These are phyloP conservation scores for Diaporthe humulicola DNA, from an alignment of 2,329 filamentous ascomycete species.

Conservation along the genomic window DNA sequence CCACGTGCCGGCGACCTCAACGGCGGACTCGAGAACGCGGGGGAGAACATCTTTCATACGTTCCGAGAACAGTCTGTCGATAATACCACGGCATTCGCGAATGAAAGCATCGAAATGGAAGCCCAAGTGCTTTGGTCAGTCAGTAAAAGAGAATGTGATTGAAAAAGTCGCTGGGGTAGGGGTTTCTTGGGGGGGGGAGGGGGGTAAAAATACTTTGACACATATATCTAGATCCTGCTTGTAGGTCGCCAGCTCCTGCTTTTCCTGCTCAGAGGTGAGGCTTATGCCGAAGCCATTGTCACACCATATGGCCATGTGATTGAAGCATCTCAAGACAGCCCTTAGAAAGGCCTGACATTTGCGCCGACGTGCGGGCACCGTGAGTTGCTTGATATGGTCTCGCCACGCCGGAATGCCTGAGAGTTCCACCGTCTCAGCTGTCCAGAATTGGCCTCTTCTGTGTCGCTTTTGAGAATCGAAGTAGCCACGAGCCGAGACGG, in stretches of 20 bases:
- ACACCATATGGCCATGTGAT: neutral
- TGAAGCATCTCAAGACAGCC: neutral
- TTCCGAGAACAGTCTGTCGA: neutral
- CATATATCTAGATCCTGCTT: neutral
- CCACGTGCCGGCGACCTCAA: neutral
- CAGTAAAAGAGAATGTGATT: neutral
- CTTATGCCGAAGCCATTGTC: neutral
- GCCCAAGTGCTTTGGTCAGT: neutral
- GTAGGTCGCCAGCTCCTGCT: neutral
- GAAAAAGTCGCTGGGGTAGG: neutral
- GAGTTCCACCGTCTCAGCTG: neutral
- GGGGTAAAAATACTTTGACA: neutral
- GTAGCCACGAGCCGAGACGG: neutral
- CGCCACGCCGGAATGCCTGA: conserved; percentile 15
- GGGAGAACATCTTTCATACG: neutral
- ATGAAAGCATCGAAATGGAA: neutral
- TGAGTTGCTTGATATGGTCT: conserved; percentile 5
- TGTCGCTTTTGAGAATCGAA: neutral
- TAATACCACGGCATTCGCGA: neutral
- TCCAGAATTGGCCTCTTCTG: neutral
- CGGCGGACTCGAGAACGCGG: neutral
- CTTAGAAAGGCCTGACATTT: neutral
- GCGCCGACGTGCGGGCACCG: neutral
- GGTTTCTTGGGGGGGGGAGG: neutral
- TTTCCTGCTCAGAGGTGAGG: neutral